These are phyloP conservation scores for Carnegiea gigantea DNA, from an alignment of 179 eudicot genomes.

Conservation along the genomic window DNA sequence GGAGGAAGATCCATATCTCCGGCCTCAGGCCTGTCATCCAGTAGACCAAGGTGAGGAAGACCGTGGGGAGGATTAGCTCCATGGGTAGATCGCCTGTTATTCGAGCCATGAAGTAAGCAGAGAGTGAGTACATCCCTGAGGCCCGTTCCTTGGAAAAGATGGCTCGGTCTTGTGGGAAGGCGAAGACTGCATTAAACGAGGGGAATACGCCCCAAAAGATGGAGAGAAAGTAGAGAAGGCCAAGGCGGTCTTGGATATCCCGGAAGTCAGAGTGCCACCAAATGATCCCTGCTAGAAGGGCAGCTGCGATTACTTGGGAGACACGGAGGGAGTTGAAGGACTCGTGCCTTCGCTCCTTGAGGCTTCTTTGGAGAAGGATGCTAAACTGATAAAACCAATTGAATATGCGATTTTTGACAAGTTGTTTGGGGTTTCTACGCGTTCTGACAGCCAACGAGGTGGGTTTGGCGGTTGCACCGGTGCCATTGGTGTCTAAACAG, in stretches of 20 bases:
- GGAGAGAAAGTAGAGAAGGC: slow-evolving; percentile 78
- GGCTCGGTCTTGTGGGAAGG: slow-evolving; percentile 90
- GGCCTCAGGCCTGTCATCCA: slow-evolving; percentile 85
- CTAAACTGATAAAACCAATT: slow-evolving; percentile 65
- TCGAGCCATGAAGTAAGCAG: slow-evolving; percentile 82
- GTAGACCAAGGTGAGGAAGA: slow-evolving; percentile 59
- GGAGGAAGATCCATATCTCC: slow-evolving; percentile 47
- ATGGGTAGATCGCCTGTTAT: slow-evolving; percentile 78
- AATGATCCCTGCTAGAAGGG: slow-evolving; percentile 71
- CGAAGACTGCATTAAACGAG: slow-evolving; percentile 81
- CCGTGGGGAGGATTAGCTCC: slow-evolving; percentile 82
- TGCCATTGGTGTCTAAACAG: slow-evolving; percentile 36
- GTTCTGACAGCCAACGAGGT: neutral
- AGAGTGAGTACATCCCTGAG: slow-evolving; percentile 83
- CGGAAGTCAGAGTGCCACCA: slow-evolving; percentile 81
- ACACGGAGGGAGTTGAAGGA: slow-evolving; percentile 79
- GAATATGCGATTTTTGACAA: slow-evolving; percentile 24
- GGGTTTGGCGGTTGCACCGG: neutral
- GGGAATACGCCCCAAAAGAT: slow-evolving; percentile 98
- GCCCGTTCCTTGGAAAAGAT: slow-evolving; percentile 71
- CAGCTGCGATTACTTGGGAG: slow-evolving; percentile 71
- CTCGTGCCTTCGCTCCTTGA: slow-evolving; percentile 84
- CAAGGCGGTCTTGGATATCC: slow-evolving; percentile 77
- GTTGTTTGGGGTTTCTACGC: slow-evolving; percentile 17
- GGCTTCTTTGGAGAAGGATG: slow-evolving; percentile 70